phyloP scores from a whole-genome alignment of 2,329 filamentous ascomycete genomes.

The Dothidotthia symphoricarpi region DNA sequence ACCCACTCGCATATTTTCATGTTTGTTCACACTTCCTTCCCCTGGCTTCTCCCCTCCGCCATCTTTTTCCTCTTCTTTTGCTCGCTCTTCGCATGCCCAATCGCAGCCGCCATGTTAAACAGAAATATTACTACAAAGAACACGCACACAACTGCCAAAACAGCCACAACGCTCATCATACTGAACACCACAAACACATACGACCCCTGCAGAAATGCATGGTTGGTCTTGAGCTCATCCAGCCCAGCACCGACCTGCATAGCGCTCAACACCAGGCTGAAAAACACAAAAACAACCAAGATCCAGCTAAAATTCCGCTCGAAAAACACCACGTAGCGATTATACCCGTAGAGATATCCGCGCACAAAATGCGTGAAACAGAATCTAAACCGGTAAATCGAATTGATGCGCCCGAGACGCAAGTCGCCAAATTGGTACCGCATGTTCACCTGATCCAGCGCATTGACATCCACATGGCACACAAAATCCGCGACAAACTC shows the following conservation, averaged over 20 bases:
- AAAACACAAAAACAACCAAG: constrained; percentile 40
- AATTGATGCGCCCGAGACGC: constrained; percentile 37
- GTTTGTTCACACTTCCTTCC: constrained; percentile 5
- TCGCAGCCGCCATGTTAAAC: constrained; percentile 39
- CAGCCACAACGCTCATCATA: constrained; percentile 32
- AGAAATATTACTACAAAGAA: constrained; percentile 36
- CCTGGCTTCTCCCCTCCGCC: constrained; percentile 6
- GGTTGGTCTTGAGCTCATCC: constrained; percentile 20
- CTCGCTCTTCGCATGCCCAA: constrained; percentile 35
- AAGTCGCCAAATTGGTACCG: constrained; percentile 41
- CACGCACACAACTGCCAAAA: constrained; percentile 26
- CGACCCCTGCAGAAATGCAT: constrained; percentile 24
- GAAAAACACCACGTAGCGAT: constrained; percentile 42
- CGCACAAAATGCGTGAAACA: constrained; percentile 37
- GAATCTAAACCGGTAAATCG: constrained; percentile 36
- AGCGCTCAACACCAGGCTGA: constrained; percentile 37
- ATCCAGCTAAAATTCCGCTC: constrained; percentile 42
- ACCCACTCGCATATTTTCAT: no score
- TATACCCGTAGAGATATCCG: constrained; percentile 42
- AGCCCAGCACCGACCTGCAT: constrained; percentile 41
- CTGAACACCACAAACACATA: constrained; percentile 40
- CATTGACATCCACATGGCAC: constrained; percentile 28
- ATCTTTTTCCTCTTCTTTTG: constrained; percentile 32
- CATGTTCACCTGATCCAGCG: constrained; percentile 37
- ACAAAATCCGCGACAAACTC: constrained; percentile 29